Conservation (phyloP, 2,329 filamentous ascomycete species). For the Cadophora gregata region DNA sequence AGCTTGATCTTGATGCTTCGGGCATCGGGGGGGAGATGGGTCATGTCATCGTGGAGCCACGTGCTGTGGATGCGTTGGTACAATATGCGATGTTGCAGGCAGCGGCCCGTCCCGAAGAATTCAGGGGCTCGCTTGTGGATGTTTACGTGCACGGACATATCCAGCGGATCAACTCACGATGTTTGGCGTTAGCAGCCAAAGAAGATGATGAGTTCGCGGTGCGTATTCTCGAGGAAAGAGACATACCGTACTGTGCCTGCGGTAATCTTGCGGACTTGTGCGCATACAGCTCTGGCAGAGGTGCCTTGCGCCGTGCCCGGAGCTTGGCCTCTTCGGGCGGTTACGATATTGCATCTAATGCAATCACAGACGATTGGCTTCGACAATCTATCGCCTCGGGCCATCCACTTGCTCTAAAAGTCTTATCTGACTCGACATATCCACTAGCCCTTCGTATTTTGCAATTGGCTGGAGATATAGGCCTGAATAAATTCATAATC, state of each 20-base stretch:
- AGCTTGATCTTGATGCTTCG: not conserved
- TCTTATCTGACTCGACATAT: not conserved
- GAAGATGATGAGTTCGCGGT: not conserved
- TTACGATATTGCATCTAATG: not conserved
- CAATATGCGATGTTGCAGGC: not conserved
- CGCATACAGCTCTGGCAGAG: not conserved
- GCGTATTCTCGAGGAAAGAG: not conserved
- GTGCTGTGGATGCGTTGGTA: not conserved
- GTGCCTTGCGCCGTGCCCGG: not conserved
- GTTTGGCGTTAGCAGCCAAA: not conserved
- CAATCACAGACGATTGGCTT: not conserved
- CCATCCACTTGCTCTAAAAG: not conserved
- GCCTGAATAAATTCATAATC: not conserved
- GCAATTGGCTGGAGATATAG: not conserved
- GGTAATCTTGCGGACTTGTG: not conserved
- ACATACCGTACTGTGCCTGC: not conserved
- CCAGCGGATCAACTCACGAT: not conserved
- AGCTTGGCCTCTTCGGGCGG: not conserved
- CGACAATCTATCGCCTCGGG: not conserved
- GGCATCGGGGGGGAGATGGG: not conserved
- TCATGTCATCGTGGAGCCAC: not conserved
- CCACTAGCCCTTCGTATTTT: not conserved
- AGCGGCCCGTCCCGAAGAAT: not conserved
- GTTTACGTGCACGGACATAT: not conserved
- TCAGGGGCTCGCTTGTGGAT: not conserved